Conservation (phyloP, 2,329 filamentous ascomycete species). For the Xylaria sp. region DNA sequence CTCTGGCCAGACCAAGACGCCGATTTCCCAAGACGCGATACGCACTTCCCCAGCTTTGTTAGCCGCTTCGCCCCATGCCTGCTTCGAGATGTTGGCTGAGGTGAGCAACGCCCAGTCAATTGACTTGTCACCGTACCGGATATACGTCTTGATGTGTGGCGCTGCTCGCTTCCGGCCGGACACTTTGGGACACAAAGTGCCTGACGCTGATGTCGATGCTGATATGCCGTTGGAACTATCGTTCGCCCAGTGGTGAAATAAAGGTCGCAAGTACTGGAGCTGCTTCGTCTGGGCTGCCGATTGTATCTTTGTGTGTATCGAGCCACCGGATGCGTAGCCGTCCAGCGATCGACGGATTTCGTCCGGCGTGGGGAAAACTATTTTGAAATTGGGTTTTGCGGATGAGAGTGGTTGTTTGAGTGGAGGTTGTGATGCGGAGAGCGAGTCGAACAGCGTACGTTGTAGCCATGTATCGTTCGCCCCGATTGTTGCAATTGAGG, state of each 20-base stretch:
- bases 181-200: slow-evolving; percentile 49
- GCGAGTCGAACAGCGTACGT: slow-evolving; percentile 67
- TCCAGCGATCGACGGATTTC: slow-evolving; percentile 82
- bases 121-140: slow-evolving; percentile 66
- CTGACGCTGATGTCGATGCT: slow-evolving; percentile 36
- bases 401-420: slow-evolving; percentile 22
- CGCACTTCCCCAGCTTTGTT: slow-evolving; percentile 70
- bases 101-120: slow-evolving; percentile 90
- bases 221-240: slow-evolving; percentile 57
- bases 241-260: slow-evolving; percentile 81
- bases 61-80: slow-evolving; percentile 82
- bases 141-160: slow-evolving; percentile 91
- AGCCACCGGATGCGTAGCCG: slow-evolving; percentile 80
- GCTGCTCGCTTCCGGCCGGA: slow-evolving; percentile 76
- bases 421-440: slow-evolving; percentile 50
- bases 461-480: slow-evolving; percentile 77
- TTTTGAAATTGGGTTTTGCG: slow-evolving; percentile 66
- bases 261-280: slow-evolving; percentile 74
- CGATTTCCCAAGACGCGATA: slow-evolving; percentile 85
- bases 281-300: slow-evolving; percentile 78
- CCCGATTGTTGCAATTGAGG: slow-evolving; percentile 84
- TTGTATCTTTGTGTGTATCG: slow-evolving; percentile 84
- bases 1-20: slow-evolving; percentile 83
- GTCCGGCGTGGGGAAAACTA: slow-evolving; percentile 83
- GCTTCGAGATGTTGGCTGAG: slow-evolving; percentile 90